Percentiles rank a stretch among this genome's conserved stretches.
Evolutionary conservation across 2,329 filamentous ascomycete genomes (phyloP).

Genomic region (Aspergillus oerlinghausenensis): DNA sequence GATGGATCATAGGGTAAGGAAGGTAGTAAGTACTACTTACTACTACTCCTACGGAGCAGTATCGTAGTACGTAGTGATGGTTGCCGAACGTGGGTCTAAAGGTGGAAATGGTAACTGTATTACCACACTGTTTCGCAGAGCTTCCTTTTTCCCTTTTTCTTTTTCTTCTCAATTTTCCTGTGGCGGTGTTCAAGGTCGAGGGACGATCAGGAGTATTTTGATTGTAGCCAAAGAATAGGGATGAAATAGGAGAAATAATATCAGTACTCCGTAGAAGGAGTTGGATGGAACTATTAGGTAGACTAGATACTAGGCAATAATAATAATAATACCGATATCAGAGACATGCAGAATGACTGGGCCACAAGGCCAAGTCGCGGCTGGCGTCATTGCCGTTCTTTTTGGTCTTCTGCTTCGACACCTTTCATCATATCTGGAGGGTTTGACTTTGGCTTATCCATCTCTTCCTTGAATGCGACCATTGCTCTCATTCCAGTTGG

Average conservation of each 20-base stretch:
- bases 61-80: background rate
- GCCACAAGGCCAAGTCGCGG: background rate
- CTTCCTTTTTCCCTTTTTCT: background rate
- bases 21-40: slow-evolving; percentile 8
- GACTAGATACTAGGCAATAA: background rate
- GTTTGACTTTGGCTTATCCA: background rate
- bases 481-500: too few relatives aligned
- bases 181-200: background rate
- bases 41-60: background rate
- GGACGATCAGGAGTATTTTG: background rate
- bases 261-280: background rate
- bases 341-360: background rate
- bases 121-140: background rate
- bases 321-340: background rate
- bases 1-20: slow-evolving; percentile 7
- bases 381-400: background rate
- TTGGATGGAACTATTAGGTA: background rate
- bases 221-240: background rate
- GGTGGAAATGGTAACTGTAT: background rate
- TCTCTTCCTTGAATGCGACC: background rate
- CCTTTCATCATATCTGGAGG: background rate
- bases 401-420: too few relatives aligned
- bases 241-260: background rate
- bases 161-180: background rate
- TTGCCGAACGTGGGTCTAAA: background rate